Evolutionary conservation across 306 rosid genomes (phyloP).

Genomic region (Vachellia collinsii): DNA sequence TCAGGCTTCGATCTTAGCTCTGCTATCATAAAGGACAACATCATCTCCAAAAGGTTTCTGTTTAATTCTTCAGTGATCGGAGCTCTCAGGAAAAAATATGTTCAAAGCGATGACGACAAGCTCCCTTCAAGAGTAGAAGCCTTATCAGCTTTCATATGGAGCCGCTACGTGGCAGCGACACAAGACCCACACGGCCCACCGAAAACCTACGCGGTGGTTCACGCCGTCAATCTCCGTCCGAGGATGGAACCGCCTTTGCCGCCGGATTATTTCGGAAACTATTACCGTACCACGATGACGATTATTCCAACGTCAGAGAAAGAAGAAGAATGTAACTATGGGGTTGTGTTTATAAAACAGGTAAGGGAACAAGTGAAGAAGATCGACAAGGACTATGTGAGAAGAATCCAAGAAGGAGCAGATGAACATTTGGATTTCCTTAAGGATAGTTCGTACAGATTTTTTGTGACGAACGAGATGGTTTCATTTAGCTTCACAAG

Average conservation of each 20-base stretch:
- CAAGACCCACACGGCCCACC: constrained; percentile 11
- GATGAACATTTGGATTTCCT: constrained; percentile 26
- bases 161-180: constrained; percentile 49
- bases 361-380: constrained; percentile 43
- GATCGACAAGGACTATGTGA: constrained; percentile 38
- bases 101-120: background rate
- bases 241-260: constrained; percentile 51
- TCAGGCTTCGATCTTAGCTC: constrained; percentile 37
- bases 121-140: constrained; percentile 62
- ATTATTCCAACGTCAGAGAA: background rate
- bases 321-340: constrained; percentile 13
- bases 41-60: constrained; percentile 54
- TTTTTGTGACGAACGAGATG: constrained; percentile 40
- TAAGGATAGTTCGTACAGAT: constrained; percentile 20
- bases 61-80: constrained; percentile 47
- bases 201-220: constrained; percentile 34
- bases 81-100: constrained; percentile 42
- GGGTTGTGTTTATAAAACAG: constrained; percentile 7
- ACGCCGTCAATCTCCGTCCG: constrained; percentile 56
- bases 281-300: constrained; percentile 34
- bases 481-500: constrained; percentile 48
- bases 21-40: constrained; percentile 43
- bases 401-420: constrained; percentile 24
- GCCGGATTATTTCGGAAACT: constrained; percentile 47
- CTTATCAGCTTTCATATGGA: constrained; percentile 61